Evolutionary conservation across 345 rosid species (phyloP).

Genomic region (Rhizophora apiculata): DNA sequence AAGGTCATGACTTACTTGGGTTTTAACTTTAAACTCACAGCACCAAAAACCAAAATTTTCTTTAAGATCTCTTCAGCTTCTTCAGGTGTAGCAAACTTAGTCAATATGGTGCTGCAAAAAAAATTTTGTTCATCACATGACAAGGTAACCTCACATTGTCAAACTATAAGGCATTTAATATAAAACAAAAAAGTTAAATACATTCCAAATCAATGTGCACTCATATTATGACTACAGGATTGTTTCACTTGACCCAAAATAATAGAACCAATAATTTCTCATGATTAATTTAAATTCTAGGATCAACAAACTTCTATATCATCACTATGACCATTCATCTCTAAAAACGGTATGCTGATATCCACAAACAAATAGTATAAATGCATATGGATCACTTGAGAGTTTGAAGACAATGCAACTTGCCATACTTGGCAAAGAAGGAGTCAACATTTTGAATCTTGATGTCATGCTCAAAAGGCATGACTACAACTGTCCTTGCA

Average conservation of each 20-base stretch:
- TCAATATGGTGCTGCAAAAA: slow-evolving; percentile 14
- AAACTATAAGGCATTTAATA: background rate
- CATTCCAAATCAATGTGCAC: no score
- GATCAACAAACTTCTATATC: no score
- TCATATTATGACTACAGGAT: no score
- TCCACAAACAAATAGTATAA: no score
- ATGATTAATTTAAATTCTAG: no score
- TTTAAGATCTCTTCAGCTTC: slow-evolving; percentile 6
- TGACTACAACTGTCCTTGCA: slow-evolving; percentile 8
- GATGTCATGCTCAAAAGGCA: slow-evolving; percentile 12
- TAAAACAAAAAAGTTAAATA: background rate
- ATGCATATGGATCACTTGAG: no score
- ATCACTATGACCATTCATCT: no score
- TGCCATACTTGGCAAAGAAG: slow-evolving; percentile 14
- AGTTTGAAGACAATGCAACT: background rate
- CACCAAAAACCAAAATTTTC: slow-evolving; percentile 10
- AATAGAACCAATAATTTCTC: no score
- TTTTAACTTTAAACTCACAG: slow-evolving; percentile 6
- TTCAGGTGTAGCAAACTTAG: slow-evolving; percentile 9
- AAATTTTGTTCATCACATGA: background rate
- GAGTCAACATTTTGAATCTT: slow-evolving; percentile 10
- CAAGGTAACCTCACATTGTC: slow-evolving; percentile 15
- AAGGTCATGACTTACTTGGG: background rate
- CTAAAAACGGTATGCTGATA: no score
- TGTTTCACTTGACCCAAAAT: no score